Evolutionary conservation across 352 stramenopile genomes (phyloP).

Genomic region (Hyaloperonospora arabidopsidis): DNA sequence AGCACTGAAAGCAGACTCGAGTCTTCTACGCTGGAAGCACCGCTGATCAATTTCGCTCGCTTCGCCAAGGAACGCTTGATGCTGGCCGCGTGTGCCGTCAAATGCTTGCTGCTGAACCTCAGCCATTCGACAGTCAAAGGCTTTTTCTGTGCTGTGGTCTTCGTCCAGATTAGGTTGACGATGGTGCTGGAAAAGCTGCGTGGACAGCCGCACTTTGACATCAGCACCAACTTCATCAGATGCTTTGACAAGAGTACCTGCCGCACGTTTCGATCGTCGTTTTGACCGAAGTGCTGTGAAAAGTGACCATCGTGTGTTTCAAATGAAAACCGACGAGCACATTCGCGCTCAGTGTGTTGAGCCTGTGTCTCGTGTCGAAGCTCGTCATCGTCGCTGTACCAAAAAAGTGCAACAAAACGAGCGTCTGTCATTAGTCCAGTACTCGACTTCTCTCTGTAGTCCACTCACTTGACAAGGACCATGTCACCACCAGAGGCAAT

Average conservation of each 20-base stretch:
- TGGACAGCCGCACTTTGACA: background rate
- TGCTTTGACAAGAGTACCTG: constrained; percentile 8
- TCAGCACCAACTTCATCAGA: background rate
- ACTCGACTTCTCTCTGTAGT: background rate
- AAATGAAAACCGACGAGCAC: constrained; percentile 1
- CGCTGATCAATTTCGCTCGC: background rate
- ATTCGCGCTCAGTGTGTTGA: background rate
- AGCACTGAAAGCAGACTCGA: constrained; percentile 5
- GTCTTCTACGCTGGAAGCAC: constrained; percentile 8
- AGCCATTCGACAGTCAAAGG: background rate
- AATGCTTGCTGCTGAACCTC: constrained; percentile 5
- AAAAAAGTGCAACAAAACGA: background rate
- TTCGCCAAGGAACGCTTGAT: constrained; percentile 2
- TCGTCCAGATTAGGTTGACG: constrained; percentile 3
- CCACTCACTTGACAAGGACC: constrained; percentile 38
- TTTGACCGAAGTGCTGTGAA: constrained; percentile 2
- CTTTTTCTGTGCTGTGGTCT: constrained; percentile 1
- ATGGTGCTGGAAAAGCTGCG: constrained; percentile 4
- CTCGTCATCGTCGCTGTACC: constrained; percentile 27
- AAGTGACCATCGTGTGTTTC: background rate
- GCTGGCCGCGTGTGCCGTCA: background rate
- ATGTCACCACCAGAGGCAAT: constrained; percentile 25
- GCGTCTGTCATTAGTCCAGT: background rate
- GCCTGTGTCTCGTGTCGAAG: constrained; percentile 16
- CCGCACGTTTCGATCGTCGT: constrained; percentile 1